Conservation (phyloP, 768 basidiomycete genomes). For the Tremella fuciformis region DNA sequence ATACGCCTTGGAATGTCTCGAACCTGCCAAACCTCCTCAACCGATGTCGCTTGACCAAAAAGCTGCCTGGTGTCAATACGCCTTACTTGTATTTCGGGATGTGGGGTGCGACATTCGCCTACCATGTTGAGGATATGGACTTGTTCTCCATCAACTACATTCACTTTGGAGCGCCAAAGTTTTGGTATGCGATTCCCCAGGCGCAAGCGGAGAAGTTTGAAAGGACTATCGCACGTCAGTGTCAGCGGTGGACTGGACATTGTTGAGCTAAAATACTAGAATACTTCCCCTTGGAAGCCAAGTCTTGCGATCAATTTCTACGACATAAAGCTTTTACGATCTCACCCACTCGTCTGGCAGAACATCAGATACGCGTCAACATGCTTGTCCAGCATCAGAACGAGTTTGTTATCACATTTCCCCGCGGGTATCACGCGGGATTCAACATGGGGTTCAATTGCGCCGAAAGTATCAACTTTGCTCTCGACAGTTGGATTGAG, state of each 20-base stretch:
- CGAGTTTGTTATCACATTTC: slow-evolving; percentile 96
- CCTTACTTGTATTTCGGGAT: slow-evolving; percentile 98
- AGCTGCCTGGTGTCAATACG: slow-evolving; percentile 91
- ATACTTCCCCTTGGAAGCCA: slow-evolving; percentile 83
- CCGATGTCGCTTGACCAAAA: slow-evolving; percentile 59
- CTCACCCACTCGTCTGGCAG: slow-evolving; percentile 76
- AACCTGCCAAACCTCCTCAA: slow-evolving; percentile 80
- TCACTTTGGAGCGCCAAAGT: slow-evolving; percentile 90
- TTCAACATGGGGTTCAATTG: slow-evolving; percentile 96
- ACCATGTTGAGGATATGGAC: slow-evolving; percentile 99
- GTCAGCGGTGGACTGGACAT: too few species aligned
- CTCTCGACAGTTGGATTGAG: slow-evolving; percentile 89
- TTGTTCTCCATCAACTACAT: slow-evolving; percentile 98
- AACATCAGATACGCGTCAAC: slow-evolving; percentile 77
- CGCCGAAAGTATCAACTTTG: slow-evolving; percentile 96
- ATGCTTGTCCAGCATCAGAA: slow-evolving; percentile 84
- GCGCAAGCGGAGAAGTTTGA: slow-evolving; percentile 78
- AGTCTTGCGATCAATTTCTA: slow-evolving; percentile 85
- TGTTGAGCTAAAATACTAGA: slow-evolving; percentile 55
- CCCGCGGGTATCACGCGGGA: slow-evolving; percentile 91
- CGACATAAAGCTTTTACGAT: slow-evolving; percentile 95
- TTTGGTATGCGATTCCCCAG: slow-evolving; percentile 96
- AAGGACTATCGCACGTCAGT: slow-evolving; percentile 76
- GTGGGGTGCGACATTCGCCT: slow-evolving; percentile 98
- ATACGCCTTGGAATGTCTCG: slow-evolving; percentile 90